These are phyloP conservation scores for Fusarium temperatum DNA, from an alignment of 2,329 filamentous ascomycete genomes.

Conservation along the genomic window DNA sequence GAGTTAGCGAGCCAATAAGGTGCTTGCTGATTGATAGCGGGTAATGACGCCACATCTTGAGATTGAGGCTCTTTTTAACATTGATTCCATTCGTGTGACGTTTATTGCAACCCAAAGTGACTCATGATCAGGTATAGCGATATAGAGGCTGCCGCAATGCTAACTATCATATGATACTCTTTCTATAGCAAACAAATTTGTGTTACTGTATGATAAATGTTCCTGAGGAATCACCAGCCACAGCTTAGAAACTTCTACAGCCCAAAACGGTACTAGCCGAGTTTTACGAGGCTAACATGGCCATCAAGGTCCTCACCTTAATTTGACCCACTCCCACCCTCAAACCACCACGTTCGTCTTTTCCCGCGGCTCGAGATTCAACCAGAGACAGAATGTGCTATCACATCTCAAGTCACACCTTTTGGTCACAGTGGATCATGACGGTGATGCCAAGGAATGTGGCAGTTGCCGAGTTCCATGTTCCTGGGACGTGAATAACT, in stretches of 20 bases:
- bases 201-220: background rate
- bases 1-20: conserved; percentile 22
- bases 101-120: background rate
- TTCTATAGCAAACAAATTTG: background rate
- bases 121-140: too few species aligned
- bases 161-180: background rate
- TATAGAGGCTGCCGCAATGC: rapidly evolving
- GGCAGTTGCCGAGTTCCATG: conserved; percentile 31
- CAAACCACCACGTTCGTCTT: conserved; percentile 1
- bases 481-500: background rate
- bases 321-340: conserved; percentile 37
- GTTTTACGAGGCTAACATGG: conserved; percentile 19
- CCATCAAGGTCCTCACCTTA: conserved; percentile 46
- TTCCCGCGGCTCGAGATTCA: background rate
- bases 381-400: background rate
- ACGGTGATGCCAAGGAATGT: conserved; percentile 23
- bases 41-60: conserved; percentile 30
- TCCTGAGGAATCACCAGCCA: conserved; percentile 10
- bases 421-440: conserved; percentile 10
- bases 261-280: conserved; percentile 6
- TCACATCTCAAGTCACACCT: background rate
- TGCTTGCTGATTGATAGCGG: background rate
- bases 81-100: background rate
- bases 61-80: background rate
- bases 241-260: conserved; percentile 4